Evolutionary conservation across 169 alveolate species (phyloP).

Genomic region (Plasmodium fragile): DNA sequence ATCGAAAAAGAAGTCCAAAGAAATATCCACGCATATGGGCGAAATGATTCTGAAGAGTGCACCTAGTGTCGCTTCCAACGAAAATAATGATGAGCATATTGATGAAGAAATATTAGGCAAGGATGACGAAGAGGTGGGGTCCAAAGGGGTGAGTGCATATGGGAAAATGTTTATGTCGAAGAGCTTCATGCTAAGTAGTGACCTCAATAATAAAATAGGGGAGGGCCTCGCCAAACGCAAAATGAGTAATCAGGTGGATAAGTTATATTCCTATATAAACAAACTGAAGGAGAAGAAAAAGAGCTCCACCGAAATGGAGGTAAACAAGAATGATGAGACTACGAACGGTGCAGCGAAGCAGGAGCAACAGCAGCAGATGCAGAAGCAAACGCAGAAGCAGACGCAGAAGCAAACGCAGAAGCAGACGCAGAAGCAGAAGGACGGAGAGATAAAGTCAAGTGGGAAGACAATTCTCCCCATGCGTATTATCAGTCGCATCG

Average conservation of each 20-base stretch:
- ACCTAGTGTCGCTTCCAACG: background rate
- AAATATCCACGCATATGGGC: background rate
- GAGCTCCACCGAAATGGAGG: background rate
- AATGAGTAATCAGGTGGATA: constrained; percentile 46
- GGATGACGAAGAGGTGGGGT: background rate
- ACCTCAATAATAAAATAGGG: constrained; percentile 14
- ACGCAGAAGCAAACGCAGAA: too few relatives aligned
- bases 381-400: too few relatives aligned
- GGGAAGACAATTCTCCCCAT: background rate
- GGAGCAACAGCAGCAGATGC: background rate
- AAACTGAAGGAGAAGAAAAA: constrained; percentile 53
- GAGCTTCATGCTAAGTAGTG: constrained; percentile 3
- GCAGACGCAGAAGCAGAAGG: background rate
- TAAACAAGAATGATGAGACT: background rate
- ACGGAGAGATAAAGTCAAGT: background rate
- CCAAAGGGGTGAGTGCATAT: background rate
- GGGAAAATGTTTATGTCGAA: background rate
- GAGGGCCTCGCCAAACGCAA: background rate
- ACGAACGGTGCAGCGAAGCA: background rate
- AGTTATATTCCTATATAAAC: constrained; percentile 54
- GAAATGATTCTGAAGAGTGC: constrained; percentile 5
- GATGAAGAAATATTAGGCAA: background rate
- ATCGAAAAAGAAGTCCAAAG: constrained; percentile 26
- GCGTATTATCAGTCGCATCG: constrained; percentile 7
- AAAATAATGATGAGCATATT: background rate